Percentiles rank a stretch among this genome's conserved stretches.
Conservation (phyloP, 768 basidiomycete genomes). For the Leccinum obscurum region DNA sequence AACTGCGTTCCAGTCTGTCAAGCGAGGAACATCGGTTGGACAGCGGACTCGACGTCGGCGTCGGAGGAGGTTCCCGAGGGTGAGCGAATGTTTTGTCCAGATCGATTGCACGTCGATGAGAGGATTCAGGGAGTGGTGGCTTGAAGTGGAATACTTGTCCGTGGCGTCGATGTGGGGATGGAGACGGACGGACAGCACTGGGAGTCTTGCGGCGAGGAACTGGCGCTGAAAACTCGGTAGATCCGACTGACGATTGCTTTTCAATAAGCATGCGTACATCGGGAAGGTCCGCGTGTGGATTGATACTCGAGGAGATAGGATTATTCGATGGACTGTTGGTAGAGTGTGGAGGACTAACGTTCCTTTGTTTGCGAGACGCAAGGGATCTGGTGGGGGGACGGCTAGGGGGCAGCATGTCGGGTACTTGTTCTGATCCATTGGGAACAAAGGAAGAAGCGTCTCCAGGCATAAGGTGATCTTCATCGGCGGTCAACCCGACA, state of each 20-base stretch:
- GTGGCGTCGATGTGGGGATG: constrained; percentile 21
- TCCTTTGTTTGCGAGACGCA: constrained; percentile 11
- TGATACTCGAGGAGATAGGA: not conserved
- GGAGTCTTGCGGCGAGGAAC: constrained; percentile 11
- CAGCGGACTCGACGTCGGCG: constrained; percentile 11
- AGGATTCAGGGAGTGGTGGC: not conserved
- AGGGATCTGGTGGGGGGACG: constrained; percentile 23
- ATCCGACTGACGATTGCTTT: not conserved
- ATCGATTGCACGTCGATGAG: constrained; percentile 3
- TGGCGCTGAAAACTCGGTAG: constrained; percentile 1
- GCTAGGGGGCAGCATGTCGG: constrained; percentile 20
- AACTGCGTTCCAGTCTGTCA: constrained; percentile 35
- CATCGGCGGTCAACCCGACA: constrained; percentile 28
- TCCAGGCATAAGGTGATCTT: constrained; percentile 2
- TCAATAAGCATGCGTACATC: not conserved
- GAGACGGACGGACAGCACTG: constrained; percentile 6
- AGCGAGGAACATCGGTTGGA: constrained; percentile 31
- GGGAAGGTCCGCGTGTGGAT: not conserved
- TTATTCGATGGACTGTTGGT: not conserved
- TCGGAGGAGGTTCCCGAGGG: constrained; percentile 24
- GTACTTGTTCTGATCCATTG: not conserved
- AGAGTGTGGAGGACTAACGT: not conserved
- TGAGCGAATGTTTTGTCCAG: constrained; percentile 14
- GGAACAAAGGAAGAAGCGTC: constrained; percentile 3
- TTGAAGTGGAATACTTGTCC: constrained; percentile 29